Evolutionary conservation across 345 rosid genomes (phyloP).

Genomic region (Durio zibethinus): DNA sequence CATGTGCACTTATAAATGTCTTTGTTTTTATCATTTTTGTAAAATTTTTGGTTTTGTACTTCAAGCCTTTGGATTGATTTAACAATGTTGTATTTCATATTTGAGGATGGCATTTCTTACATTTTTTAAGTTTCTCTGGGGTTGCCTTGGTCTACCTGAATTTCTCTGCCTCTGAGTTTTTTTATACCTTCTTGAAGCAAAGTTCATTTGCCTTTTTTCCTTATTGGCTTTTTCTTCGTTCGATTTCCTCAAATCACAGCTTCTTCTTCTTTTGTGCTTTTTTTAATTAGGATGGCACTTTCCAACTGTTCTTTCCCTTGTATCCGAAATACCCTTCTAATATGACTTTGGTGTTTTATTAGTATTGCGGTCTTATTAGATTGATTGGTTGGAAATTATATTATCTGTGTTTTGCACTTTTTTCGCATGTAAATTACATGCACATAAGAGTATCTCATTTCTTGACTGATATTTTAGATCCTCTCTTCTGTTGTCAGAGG

Average conservation of each 20-base stretch:
- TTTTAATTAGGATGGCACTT: neutral
- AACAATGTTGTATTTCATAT: neutral
- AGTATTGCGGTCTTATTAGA: neutral
- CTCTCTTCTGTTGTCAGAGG: slow-evolving; percentile 42
- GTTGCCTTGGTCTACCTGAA: neutral
- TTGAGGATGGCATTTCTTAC: neutral
- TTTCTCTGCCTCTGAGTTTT: neutral
- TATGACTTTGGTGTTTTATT: neutral
- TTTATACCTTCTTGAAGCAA: neutral
- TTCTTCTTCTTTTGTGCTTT: neutral
- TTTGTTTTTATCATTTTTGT: neutral
- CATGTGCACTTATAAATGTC: neutral
- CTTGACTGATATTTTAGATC: neutral
- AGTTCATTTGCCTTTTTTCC: neutral
- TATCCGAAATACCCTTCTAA: neutral
- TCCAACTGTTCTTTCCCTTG: neutral
- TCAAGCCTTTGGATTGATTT: neutral
- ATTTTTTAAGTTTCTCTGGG: neutral
- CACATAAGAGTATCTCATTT: neutral
- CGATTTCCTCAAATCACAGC: neutral
- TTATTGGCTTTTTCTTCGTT: neutral
- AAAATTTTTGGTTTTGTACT: neutral
- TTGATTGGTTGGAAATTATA: neutral
- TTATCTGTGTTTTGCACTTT: neutral
- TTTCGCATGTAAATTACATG: neutral